A percentile compares a stretch with the other conserved stretches of the same genome.
These are phyloP conservation scores for Cryphonectria radicalis DNA, from an alignment of 2,329 filamentous ascomycete genomes.

Conservation along the genomic window DNA sequence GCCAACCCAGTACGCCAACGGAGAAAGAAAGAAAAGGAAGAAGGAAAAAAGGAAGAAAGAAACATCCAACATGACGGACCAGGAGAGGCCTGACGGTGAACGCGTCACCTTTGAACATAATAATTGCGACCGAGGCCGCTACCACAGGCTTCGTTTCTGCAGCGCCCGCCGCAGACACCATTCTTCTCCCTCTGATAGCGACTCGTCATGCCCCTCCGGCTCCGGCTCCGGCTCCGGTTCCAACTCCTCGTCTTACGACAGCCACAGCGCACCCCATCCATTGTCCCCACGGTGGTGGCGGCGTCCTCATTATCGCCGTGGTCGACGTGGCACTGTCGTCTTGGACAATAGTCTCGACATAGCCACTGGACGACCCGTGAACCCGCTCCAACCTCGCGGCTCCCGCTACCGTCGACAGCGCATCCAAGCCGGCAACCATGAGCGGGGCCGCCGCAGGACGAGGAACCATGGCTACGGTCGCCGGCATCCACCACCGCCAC, in stretches of 20 bases:
- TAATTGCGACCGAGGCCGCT: background rate
- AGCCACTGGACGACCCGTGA: background rate
- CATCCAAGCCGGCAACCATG: conserved; percentile 21
- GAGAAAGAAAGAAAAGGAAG: background rate
- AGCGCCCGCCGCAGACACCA: background rate
- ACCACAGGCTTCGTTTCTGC: background rate
- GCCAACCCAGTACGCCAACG: background rate
- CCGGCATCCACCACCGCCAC: background rate
- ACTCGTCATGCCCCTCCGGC: background rate
- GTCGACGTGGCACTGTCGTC: background rate
- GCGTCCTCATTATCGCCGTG: background rate
- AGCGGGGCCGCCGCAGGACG: conserved; percentile 1
- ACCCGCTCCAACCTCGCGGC: background rate
- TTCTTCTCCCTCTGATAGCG: background rate
- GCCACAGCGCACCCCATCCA: background rate
- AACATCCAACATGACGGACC: background rate
- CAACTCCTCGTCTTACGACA: background rate
- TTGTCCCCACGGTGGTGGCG: background rate
- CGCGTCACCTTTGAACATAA: background rate
- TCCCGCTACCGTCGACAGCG: conserved; percentile 24
- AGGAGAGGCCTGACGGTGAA: background rate
- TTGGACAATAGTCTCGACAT: background rate
- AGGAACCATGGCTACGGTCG: background rate
- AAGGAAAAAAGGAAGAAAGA: background rate
- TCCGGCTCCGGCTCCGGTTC: conserved; percentile 12